Conservation (phyloP, 1,284 basidiomycete genomes). For the Ustilago bromivora region DNA sequence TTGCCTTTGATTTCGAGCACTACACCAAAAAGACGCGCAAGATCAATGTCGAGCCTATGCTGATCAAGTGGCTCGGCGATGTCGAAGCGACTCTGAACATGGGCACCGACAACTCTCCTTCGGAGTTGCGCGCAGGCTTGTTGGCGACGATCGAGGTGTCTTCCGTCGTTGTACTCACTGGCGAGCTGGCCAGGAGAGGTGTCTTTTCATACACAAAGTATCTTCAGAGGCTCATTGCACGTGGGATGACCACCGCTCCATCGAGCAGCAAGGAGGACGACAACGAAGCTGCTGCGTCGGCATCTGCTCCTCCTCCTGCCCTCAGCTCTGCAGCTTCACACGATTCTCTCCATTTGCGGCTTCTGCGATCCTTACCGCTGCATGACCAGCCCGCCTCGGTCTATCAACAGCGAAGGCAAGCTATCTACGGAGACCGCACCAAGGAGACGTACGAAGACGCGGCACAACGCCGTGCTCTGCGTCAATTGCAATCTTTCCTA, state of each 20-base stretch:
- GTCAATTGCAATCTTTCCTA: constrained; percentile 50
- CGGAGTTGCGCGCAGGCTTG: neutral
- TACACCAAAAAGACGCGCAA: constrained; percentile 40
- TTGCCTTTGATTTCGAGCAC: constrained; percentile 37
- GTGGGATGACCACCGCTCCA: constrained; percentile 72
- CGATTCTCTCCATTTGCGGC: constrained; percentile 51
- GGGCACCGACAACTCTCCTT: neutral
- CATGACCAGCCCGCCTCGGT: constrained; percentile 48
- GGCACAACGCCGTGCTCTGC: constrained; percentile 60
- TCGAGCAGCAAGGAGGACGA: constrained; percentile 3
- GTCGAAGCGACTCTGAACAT: constrained; percentile 45
- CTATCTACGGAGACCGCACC: constrained; percentile 64
- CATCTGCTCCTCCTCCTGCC: neutral
- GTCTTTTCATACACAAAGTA: constrained; percentile 87
- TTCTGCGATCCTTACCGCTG: constrained; percentile 62
- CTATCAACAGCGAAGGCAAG: constrained; percentile 57
- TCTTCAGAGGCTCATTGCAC: constrained; percentile 84
- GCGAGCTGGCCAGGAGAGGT: constrained; percentile 80
- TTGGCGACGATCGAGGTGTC: constrained; percentile 59
- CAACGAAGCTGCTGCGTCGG: neutral
- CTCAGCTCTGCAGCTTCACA: constrained; percentile 11
- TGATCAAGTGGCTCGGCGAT: constrained; percentile 84
- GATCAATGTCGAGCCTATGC: constrained; percentile 69
- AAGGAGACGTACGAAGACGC: constrained; percentile 67
- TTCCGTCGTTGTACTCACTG: constrained; percentile 80